A percentile compares a stretch with the other conserved stretches of the same genome.
Conservation (phyloP, 208 protist species). For the Angomonas ambiguus region DNA sequence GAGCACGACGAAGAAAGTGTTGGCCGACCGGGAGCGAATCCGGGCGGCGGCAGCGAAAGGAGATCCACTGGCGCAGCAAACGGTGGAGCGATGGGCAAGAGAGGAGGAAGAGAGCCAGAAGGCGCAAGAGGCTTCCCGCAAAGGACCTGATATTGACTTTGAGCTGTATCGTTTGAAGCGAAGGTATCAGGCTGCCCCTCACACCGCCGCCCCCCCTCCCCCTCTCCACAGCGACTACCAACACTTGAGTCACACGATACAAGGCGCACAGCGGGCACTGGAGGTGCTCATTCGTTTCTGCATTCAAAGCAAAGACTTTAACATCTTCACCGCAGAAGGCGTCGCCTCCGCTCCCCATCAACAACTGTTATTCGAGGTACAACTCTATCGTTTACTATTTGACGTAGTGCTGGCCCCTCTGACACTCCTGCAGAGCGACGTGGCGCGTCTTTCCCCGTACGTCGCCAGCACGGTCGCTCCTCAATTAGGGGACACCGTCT, state of each 20-base stretch:
- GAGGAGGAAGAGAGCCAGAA: conserved; percentile 8
- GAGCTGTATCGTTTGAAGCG: conserved; percentile 12
- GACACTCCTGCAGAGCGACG: conserved; percentile 20
- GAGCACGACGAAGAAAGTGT: conserved; percentile 21
- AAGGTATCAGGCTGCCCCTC: not conserved
- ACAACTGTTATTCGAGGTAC: conserved; percentile 63
- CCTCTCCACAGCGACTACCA: conserved; percentile 20
- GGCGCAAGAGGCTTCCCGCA: too few relatives aligned
- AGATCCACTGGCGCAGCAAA: conserved; percentile 11
- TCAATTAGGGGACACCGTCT: not conserved
- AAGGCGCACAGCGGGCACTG: conserved; percentile 40
- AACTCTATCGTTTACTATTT: conserved; percentile 63
- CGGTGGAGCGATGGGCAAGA: conserved; percentile 11
- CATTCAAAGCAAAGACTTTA: conserved; percentile 29
- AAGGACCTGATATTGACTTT: conserved; percentile 16
- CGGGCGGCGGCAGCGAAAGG: conserved; percentile 17
- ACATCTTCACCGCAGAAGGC: conserved; percentile 46
- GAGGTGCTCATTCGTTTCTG: conserved; percentile 65
- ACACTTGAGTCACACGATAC: conserved; percentile 33
- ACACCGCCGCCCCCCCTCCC: conserved; percentile 4
- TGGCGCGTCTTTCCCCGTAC: conserved; percentile 11
- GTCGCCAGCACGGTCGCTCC: conserved; percentile 7
- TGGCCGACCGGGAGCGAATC: conserved; percentile 7
- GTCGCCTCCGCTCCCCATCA: conserved; percentile 55
- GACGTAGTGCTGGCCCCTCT: conserved; percentile 70